Evolutionary conservation across 2,329 filamentous ascomycete genomes (phyloP).

Genomic region (Alternaria triticina): DNA sequence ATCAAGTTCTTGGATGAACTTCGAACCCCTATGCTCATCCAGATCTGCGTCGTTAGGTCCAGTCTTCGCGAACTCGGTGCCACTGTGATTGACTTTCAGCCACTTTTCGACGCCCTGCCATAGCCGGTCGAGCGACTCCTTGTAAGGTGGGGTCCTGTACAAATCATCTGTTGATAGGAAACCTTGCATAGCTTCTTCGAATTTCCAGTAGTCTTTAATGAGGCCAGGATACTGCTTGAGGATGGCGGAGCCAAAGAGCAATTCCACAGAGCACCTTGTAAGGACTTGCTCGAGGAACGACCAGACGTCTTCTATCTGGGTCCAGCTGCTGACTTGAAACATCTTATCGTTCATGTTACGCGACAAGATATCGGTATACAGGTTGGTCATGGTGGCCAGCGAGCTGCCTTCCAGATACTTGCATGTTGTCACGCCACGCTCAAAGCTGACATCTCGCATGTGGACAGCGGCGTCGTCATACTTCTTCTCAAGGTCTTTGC

Average conservation of each 20-base stretch:
- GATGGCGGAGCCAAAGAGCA: constrained; percentile 32
- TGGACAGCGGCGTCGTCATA: constrained; percentile 5
- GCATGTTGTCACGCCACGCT: constrained; percentile 9
- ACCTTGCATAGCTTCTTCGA: constrained; percentile 25
- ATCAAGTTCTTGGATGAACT: constrained; percentile 30
- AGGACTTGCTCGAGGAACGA: constrained; percentile 38
- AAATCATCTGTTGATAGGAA: neutral
- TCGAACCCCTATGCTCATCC: constrained; percentile 29
- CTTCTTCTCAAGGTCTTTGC: constrained; percentile 6
- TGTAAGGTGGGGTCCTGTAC: neutral
- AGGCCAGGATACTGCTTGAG: constrained; percentile 34
- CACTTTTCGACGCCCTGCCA: constrained; percentile 30
- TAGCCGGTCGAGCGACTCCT: constrained; percentile 25
- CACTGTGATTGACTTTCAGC: constrained; percentile 23
- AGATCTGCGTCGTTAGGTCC: constrained; percentile 17
- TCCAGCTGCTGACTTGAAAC: constrained; percentile 38
- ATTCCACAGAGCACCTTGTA: constrained; percentile 30
- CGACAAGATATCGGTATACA: constrained; percentile 28
- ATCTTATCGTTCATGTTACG: constrained; percentile 37
- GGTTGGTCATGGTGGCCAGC: constrained; percentile 16
- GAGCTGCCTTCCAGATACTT: constrained; percentile 23
- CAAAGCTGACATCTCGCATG: constrained; percentile 1
- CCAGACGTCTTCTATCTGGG: constrained; percentile 40
- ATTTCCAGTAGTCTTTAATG: constrained; percentile 36
- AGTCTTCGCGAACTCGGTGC: constrained; percentile 21